Evolutionary conservation across 805 yeast species (phyloP).

Genomic region (Ogataea methanolica): DNA sequence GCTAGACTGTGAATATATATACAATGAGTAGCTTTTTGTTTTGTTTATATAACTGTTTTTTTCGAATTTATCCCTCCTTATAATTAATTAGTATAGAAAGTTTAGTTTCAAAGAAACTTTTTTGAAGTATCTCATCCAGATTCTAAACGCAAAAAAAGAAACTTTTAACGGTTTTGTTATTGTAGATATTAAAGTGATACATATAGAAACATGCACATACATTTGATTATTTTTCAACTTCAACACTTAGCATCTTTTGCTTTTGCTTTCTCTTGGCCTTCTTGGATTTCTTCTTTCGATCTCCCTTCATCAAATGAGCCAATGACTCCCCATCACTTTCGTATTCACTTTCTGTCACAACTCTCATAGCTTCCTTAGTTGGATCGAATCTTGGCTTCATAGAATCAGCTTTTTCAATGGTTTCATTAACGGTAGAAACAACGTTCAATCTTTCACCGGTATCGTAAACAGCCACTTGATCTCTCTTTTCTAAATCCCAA

Average conservation of each 20-base stretch:
- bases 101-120: neutral
- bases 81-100: neutral
- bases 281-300: constrained; percentile 33
- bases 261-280: constrained; percentile 38
- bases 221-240: constrained; percentile 36
- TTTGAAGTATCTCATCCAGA: neutral
- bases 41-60: neutral
- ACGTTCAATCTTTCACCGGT: constrained; percentile 91
- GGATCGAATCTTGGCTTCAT: constrained; percentile 50
- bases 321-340: constrained; percentile 72
- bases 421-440: constrained; percentile 69
- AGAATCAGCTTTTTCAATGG: constrained; percentile 65
- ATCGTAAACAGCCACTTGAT: constrained; percentile 86
- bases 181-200: no score
- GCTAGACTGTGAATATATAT: constrained; percentile 48
- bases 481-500: constrained; percentile 68
- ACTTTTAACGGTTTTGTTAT: no score
- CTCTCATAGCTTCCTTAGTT: constrained; percentile 27
- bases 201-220: neutral
- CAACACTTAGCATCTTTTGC: constrained; percentile 43
- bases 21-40: neutral
- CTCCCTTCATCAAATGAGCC: constrained; percentile 52
- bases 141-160: neutral
- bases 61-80: neutral
- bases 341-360: constrained; percentile 60